Conservation (phyloP, 768 basidiomycete species). For the Leccinum aurantiacum region DNA sequence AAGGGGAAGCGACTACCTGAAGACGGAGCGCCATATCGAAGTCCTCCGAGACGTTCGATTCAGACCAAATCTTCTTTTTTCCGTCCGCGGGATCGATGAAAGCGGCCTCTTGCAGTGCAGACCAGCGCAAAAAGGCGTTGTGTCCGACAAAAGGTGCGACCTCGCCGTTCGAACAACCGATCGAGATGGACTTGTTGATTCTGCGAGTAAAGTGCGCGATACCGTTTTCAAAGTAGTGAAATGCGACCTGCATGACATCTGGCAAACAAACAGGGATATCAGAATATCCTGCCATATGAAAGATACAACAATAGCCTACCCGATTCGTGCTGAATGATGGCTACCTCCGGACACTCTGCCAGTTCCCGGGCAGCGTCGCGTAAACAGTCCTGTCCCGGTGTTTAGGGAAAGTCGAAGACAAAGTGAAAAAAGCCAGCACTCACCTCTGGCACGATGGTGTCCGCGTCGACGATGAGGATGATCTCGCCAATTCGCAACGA, state of each 20-base stretch:
- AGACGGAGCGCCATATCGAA: constrained; percentile 63
- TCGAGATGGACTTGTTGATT: constrained; percentile 82
- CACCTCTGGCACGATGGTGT: constrained; percentile 81
- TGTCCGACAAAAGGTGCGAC: constrained; percentile 80
- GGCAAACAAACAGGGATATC: constrained; percentile 8
- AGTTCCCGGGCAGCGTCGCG: constrained; percentile 88
- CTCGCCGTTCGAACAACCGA: constrained; percentile 78
- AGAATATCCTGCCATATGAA: constrained; percentile 22
- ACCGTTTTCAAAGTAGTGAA: constrained; percentile 89
- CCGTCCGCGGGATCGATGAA: constrained; percentile 53
- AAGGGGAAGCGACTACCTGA: constrained; percentile 37
- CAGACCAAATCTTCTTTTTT: constrained; percentile 75
- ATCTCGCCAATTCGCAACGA: constrained; percentile 75
- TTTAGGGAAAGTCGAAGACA: background rate
- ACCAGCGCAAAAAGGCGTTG: constrained; percentile 89
- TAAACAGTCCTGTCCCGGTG: constrained; percentile 68
- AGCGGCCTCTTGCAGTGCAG: constrained; percentile 84
- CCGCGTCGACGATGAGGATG: constrained; percentile 84
- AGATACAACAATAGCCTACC: constrained; percentile 33
- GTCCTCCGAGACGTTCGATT: constrained; percentile 68
- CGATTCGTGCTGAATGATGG: constrained; percentile 90
- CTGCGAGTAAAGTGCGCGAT: constrained; percentile 92
- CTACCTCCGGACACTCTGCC: constrained; percentile 78
- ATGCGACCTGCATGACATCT: constrained; percentile 90
- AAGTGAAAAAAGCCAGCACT: background rate